These are phyloP conservation scores for Apiospora hydei DNA, from an alignment of 2,329 filamentous ascomycete genomes.

Conservation along the genomic window DNA sequence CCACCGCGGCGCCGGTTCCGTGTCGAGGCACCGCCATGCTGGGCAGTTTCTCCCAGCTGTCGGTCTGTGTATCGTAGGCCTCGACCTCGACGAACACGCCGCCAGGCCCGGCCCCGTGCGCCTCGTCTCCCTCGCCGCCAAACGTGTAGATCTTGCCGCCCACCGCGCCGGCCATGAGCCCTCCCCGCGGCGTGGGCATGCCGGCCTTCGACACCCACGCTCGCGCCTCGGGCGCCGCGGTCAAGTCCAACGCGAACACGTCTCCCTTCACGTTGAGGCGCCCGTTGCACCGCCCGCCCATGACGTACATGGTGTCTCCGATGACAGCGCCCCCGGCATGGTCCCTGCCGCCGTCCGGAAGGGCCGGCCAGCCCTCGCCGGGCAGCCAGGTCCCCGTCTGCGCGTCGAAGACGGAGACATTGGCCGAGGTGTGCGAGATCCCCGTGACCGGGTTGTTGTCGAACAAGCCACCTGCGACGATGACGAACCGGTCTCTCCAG, in stretches of 20 bases:
- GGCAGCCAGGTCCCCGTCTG: conserved; percentile 7
- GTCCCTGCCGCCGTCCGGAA: neutral
- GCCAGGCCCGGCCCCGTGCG: neutral
- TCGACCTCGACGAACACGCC: neutral
- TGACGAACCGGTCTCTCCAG: neutral
- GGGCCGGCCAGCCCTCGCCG: neutral
- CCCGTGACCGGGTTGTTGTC: conserved; percentile 2
- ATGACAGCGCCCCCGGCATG: conserved; percentile 7
- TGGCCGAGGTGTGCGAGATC: neutral
- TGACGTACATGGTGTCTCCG: conserved; percentile 11
- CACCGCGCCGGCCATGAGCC: conserved; percentile 6
- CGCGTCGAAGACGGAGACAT: conserved; percentile 12
- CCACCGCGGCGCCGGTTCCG: neutral
- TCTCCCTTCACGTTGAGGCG: neutral
- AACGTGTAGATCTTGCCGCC: conserved; percentile 9
- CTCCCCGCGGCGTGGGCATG: conserved; percentile 2
- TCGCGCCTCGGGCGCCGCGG: neutral
- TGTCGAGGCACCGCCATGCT: neutral
- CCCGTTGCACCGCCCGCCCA: neutral
- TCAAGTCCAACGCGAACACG: neutral
- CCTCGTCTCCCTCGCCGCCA: neutral
- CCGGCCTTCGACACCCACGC: neutral
- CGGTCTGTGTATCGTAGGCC: neutral
- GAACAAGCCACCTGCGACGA: neutral
- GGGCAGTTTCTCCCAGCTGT: conserved; percentile 1